A percentile compares a stretch with the other conserved stretches of the same genome.
phyloP scores from a whole-genome alignment of 129 eudicot genomes.

The Artemisia tridentata region DNA sequence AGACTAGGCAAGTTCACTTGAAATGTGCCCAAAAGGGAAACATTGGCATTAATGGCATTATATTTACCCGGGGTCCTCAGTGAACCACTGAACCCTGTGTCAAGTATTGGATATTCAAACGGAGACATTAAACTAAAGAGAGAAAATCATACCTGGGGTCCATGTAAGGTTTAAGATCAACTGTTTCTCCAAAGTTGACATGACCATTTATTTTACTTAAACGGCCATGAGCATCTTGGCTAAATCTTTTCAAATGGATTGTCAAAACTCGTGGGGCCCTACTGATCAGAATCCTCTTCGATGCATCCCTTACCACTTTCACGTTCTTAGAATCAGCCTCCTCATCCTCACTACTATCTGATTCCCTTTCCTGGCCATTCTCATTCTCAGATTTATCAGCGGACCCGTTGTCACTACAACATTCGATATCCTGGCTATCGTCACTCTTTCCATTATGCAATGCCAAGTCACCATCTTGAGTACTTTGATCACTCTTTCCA shows the following conservation, averaged over 20 bases:
- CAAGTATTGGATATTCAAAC: background rate
- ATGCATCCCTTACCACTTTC: conserved; percentile 88
- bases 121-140: conserved; percentile 3
- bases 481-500: background rate
- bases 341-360: conserved; percentile 47
- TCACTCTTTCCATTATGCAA: conserved; percentile 6
- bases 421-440: conserved; percentile 28
- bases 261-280: conserved; percentile 76
- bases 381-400: conserved; percentile 25
- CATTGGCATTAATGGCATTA: too few relatives aligned
- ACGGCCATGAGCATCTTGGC: conserved; percentile 91
- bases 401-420: conserved; percentile 20
- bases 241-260: conserved; percentile 81
- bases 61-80: too few relatives aligned
- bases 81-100: background rate
- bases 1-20: too few relatives aligned
- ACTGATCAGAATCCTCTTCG: conserved; percentile 68
- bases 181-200: conserved; percentile 59
- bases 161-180: conserved; percentile 80
- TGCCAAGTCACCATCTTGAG: too few relatives aligned
- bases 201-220: conserved; percentile 85
- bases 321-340: conserved; percentile 44
- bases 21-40: too few relatives aligned
- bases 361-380: conserved; percentile 17
- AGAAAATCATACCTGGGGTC: conserved; percentile 65